Conservation (phyloP, 805 yeast genomes). For the Spathaspora passalidarum region DNA sequence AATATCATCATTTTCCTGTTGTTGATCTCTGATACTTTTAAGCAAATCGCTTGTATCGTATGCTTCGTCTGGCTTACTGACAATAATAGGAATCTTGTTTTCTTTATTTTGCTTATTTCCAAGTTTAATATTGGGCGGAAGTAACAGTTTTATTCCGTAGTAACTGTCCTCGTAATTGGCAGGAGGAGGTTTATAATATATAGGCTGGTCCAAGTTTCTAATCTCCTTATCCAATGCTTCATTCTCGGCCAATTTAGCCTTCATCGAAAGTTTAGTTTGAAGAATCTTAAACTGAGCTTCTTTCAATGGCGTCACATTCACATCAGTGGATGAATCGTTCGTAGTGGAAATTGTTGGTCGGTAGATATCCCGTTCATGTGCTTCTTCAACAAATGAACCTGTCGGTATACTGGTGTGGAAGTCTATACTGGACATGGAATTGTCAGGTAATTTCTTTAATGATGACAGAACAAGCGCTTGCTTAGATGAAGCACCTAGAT, state of each 20-base stretch:
- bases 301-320: neutral
- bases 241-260: neutral
- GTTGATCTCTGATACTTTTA: slow-evolving; percentile 4
- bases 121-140: slow-evolving; percentile 20
- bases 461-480: neutral
- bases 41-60: slow-evolving; percentile 1
- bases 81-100: slow-evolving; percentile 12
- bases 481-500: neutral
- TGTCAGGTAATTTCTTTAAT: slow-evolving; percentile 8
- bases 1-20: slow-evolving; percentile 10
- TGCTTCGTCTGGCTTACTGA: neutral
- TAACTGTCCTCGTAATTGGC: slow-evolving; percentile 19
- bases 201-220: slow-evolving; percentile 13
- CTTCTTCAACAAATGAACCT: neutral
- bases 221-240: neutral
- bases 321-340: neutral
- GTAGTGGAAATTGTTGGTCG: neutral
- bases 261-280: slow-evolving; percentile 8
- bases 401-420: slow-evolving; percentile 1
- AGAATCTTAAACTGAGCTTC: slow-evolving; percentile 7
- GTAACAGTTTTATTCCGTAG: slow-evolving; percentile 23
- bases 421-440: slow-evolving; percentile 2
- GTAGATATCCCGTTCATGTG: neutral
- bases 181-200: slow-evolving; percentile 32
- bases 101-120: neutral